Base-by-base conservation (phyloP, 2,329 filamentous ascomycete genomes). In the Neofusicoccum cordaticola region DNA sequence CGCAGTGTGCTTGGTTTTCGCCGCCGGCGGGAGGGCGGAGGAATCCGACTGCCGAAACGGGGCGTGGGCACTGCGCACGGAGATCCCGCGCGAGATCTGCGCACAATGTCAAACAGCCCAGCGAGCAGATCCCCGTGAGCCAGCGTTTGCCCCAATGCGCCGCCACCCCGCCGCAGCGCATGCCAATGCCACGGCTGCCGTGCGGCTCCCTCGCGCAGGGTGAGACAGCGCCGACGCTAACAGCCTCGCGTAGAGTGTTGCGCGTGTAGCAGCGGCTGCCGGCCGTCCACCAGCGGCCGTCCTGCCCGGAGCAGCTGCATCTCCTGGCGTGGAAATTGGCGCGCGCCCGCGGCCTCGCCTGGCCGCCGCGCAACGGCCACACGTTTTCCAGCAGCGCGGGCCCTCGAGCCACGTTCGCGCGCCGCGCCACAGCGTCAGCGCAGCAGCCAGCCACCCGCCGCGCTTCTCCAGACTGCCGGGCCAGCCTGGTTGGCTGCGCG, bases 201-300 rank as follows among this genome's bases (percentile, higher is more conserved):
- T 53, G 51, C 51, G 51, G 51, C 51, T 53, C 51, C 51, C 51
- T 53, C 51, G 51, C 35, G 34, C 50, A 58, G 39, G 53, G 39
- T 58, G 53, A 45, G 53, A 56, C 52, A 56, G 52, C 52, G 53
- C 53, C 53, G 53, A 58, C 53, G 53, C 53, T 58, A 58, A 45
- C 53, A 58, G 39, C 39, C 39, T 58, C 53, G 53, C 53, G 39
- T 58, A 44, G 39, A 44, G 39, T 58, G 39, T 13, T 37, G 34
- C 42, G 4, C 42, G 42, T 17, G n/a, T 41, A 22, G 4, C 19
- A 19, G 42, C 42, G n/a, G 9, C 45, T 48, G 17, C 52, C 39
- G 13, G 50, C 17, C 50, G 12, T n/a, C 50, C 34, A 53, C n/a
- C 11, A n/a, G 34, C 53, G 39, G 39, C 52, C 52, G 52, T 42